Percentiles rank a stretch among this genome's conserved stretches.
Conservation (phyloP, 257 asterid genomes). For the Solanum neorickii region DNA sequence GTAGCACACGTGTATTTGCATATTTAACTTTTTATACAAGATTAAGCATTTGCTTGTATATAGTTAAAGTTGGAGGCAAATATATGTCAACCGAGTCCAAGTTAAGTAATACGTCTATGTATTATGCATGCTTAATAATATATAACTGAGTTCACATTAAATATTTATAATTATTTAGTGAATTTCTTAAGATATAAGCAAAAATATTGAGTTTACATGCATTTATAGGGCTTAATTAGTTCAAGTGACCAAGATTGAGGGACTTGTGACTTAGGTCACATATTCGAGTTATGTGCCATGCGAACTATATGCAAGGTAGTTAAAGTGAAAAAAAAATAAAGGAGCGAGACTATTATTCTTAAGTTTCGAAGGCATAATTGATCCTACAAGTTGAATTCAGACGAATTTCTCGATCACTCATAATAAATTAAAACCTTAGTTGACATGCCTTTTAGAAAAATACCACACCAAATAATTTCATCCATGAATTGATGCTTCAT, state of each 20-base stretch:
- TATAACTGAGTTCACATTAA: not conserved
- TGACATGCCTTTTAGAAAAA: not conserved
- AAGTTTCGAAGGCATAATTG: not conserved
- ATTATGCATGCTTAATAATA: not conserved
- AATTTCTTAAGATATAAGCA: not conserved
- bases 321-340: not conserved
- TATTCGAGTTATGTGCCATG: not conserved
- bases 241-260: not conserved
- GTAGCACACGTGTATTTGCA: not conserved
- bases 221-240: not conserved
- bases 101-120: not conserved
- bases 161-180: not conserved
- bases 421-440: not conserved
- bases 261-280: not conserved
- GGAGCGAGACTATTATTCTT: not conserved
- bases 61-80: not conserved
- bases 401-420: not conserved
- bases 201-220: not conserved
- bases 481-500: not conserved
- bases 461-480: not conserved
- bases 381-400: not conserved
- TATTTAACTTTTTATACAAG: not conserved
- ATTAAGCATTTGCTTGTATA: no score
- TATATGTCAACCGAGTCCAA: accelerated
- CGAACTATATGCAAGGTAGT: not conserved